These are phyloP conservation scores for Hemerocallis citrina DNA, from an alignment of 106 monocot genomes.

Conservation along the genomic window DNA sequence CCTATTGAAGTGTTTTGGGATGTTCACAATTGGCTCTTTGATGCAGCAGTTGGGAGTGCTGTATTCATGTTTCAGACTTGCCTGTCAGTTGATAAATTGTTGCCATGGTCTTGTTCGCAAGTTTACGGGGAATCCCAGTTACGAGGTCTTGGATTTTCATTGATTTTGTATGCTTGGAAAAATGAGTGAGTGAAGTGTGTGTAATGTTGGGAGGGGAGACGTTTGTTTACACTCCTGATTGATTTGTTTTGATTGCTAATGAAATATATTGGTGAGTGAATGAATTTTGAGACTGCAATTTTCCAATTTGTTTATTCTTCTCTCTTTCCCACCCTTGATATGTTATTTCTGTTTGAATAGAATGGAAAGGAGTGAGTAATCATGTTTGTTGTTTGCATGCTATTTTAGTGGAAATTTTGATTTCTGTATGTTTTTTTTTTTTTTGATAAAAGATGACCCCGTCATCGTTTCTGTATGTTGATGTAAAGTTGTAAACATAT, in stretches of 20 bases:
- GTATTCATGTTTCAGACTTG: slow-evolving; percentile 80
- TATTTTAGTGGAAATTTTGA: too few species aligned
- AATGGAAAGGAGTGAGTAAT: too few species aligned
- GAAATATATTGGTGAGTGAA: slow-evolving; percentile 13
- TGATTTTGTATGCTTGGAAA: slow-evolving; percentile 79
- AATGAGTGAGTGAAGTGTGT: slow-evolving; percentile 50
- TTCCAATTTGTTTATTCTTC: slow-evolving; percentile 1
- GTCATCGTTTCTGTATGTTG: too few species aligned
- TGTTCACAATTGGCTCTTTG: slow-evolving; percentile 79
- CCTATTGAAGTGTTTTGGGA: slow-evolving; percentile 91
- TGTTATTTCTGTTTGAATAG: not conserved
- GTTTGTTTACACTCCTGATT: not conserved
- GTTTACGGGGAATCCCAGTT: slow-evolving; percentile 26
- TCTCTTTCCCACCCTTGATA: not conserved
- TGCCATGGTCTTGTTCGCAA: slow-evolving; percentile 34
- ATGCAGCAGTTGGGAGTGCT: slow-evolving; percentile 26
- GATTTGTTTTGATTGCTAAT: slow-evolving; percentile 23
- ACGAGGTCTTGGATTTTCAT: slow-evolving; percentile 48
- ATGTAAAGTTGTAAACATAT: too few species aligned
- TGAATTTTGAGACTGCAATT: slow-evolving; percentile 10
- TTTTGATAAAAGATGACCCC: too few species aligned
- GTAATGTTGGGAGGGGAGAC: not conserved
- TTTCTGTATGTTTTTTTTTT: too few species aligned
- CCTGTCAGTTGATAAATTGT: slow-evolving; percentile 32
- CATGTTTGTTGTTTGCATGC: too few species aligned